phyloP scores from a whole-genome alignment of 495 filamentous ascomycete species.

The Echria macrotheca region DNA sequence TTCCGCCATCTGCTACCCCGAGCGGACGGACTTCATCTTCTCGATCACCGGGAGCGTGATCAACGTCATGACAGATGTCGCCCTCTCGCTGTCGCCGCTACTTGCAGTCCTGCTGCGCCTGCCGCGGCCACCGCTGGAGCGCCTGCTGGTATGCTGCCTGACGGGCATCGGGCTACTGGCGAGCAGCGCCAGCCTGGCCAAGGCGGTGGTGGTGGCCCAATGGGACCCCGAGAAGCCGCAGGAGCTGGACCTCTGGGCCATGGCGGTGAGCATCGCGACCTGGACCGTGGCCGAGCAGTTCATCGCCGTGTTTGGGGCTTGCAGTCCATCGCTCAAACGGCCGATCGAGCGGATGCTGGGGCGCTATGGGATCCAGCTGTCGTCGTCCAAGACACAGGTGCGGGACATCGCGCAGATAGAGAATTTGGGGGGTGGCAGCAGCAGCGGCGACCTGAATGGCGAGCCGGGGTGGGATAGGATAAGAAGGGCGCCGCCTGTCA shows the following conservation, averaged over 20 bases:
- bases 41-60: conserved; percentile 11
- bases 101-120: conserved; percentile 14
- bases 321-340: conserved; percentile 19
- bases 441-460: too few relatives aligned
- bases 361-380: conserved; percentile 11
- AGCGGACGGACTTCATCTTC: conserved; percentile 5
- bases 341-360: conserved; percentile 15
- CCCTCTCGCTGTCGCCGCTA: conserved; percentile 16
- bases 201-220: conserved; percentile 10
- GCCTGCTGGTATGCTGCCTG: conserved; percentile 20
- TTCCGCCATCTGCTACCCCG: background rate
- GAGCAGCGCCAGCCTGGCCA: conserved; percentile 12
- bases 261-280: conserved; percentile 14
- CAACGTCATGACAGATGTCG: conserved; percentile 18
- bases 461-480: too few relatives aligned
- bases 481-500: too few relatives aligned
- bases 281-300: conserved; percentile 21
- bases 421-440: too few relatives aligned
- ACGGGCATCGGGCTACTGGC: conserved; percentile 20
- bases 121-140: conserved; percentile 16
- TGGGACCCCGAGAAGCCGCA: conserved; percentile 3
- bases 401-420: background rate
- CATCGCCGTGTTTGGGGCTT: conserved; percentile 16
- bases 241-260: conserved; percentile 8
- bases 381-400: background rate